Evolutionary conservation across 2,329 filamentous ascomycete genomes (phyloP), one percentile per base, ranked within the genome.

Genomic region (Clonostachys sp.): DNA sequence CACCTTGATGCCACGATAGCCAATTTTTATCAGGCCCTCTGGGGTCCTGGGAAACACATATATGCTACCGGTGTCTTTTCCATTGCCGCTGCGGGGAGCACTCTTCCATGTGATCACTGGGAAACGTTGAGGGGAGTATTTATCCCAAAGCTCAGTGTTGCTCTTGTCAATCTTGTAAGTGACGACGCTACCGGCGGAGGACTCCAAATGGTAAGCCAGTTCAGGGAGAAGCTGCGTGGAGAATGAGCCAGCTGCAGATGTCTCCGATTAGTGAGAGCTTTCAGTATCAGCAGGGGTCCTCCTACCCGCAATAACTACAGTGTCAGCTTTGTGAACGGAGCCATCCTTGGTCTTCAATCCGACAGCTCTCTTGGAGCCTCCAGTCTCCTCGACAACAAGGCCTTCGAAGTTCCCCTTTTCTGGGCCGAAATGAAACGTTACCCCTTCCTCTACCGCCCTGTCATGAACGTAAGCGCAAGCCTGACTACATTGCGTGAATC

Each of bases 101-200:
- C 56, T 62, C 44, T 59, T 63, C 61, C 61, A 64, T 1, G 59
- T 61, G 13, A 64, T 54, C 5, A 62, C 61, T 2, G 61, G 60
- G 39, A 64, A 64, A 2, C 51, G 51, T 42, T 63, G 56, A 1
- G 61, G 61, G 2, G 60, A 62, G 41, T 63, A 64, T 41, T 63
- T 63, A 4, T 62, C 53, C 61, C 61, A 63, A 13, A 64, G 53
- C 1, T 50, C 45, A 6, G 41, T 53, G 45, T 58, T 48, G 1
- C 9, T 45, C 39, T 48, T 40, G 35, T 59, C 55, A 41, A 62
- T 59, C 43, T 57, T 60, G 41, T 60, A 61, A 0, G 53, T 62
- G 12, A 56, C 60, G 6, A 61, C 33, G 34, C 59, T 62, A 9
- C 59, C 59, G 4, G 57, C 59, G 9, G 60, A 61, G 0, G 59